A percentile compares a stretch with the other conserved stretches of the same genome.
These are phyloP conservation scores for Cafeteria roenbergensis DNA, from an alignment of 108 stramenopile species.

Conservation along the genomic window DNA sequence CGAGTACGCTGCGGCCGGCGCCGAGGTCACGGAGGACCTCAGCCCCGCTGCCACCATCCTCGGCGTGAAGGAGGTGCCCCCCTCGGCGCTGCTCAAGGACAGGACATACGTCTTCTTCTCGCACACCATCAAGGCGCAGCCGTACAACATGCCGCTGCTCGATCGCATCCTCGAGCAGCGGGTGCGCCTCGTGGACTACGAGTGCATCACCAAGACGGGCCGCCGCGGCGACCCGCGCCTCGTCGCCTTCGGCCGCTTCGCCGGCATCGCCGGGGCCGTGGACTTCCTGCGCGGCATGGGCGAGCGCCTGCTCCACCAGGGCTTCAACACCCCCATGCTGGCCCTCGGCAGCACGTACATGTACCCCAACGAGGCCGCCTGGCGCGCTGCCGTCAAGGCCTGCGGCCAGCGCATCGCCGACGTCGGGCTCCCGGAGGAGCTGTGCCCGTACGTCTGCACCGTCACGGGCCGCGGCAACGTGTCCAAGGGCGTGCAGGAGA, in stretches of 20 bases:
- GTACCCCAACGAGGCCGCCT: conserved; percentile 47
- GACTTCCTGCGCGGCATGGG: conserved; percentile 62
- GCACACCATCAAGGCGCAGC: conserved; percentile 41
- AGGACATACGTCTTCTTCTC: conserved; percentile 66
- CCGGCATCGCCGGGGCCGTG: conserved; percentile 67
- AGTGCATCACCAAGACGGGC: conserved; percentile 46
- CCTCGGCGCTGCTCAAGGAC: conserved; percentile 32
- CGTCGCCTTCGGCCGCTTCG: conserved; percentile 72
- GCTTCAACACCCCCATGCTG: conserved; percentile 60
- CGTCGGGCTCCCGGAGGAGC: conserved; percentile 39
- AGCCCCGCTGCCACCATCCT: conserved; percentile 49
- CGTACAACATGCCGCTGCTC: conserved; percentile 58
- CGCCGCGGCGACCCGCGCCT: conserved; percentile 37
- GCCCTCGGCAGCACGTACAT: conserved; percentile 53
- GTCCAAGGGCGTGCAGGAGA: conserved; percentile 53
- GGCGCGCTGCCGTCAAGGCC: conserved; percentile 31
- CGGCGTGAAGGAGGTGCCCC: conserved; percentile 63
- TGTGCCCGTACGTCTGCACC: conserved; percentile 38
- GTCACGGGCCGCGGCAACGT: conserved; percentile 64
- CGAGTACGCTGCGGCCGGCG: conserved; percentile 56
- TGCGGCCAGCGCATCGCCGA: conserved; percentile 40
- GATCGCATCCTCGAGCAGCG: conserved; percentile 49
- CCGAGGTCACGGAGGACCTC: conserved; percentile 53
- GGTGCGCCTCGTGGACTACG: conserved; percentile 65
- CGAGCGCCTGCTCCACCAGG: conserved; percentile 47